Base-by-base conservation (phyloP, 106 monocot species). In the Apostasia ramifera region DNA sequence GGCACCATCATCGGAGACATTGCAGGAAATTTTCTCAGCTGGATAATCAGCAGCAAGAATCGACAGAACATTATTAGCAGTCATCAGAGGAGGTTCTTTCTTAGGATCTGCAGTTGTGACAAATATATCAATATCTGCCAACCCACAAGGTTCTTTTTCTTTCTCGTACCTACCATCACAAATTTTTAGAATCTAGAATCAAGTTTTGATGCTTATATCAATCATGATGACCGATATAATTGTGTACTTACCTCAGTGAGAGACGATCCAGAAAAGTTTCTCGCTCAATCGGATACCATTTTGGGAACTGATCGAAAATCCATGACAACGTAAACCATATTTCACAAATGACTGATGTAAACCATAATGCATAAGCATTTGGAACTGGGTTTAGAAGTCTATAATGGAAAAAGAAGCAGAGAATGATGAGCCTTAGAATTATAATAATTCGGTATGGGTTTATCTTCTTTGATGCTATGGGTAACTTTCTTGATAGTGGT, bases 271-370 rank as follows among this genome's bases (percentile, higher is more conserved):
- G 62, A 47, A 84, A 88, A n/a, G 84, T 88, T 74, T 88, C 88
- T 57, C 88, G 61, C 61, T 84, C 79, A 26, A 88, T 84, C 3
- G 88, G 88, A 3, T 76, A 71, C 88, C 88, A 88, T 78, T 88
- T 88, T n/a, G 88, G 88, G 41, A 88, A 84, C 46, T 88, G 88
- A 82, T 88, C 88, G 53, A 88, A 50, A 70, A 88, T 74, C 88
- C 88, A 88, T 39, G 88, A 88, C 13, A 79, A 11, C 9, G 84
- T 76, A 79, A 88, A 82, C 81, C 88, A 88, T 59, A 88, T 74
- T 76, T 88, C 88, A 73, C 88, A 88, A 45, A 88, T 82, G n/a
- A 88, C 81, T 42, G 88, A 88, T 55, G 81, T 84, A 15, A 88
- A 59, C 88, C 88, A 88, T 49, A 88, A 65, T 10, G 76, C 82